phyloP scores from a whole-genome alignment of 2,329 filamentous ascomycete genomes.

The Phaeosphaeria sp. region DNA sequence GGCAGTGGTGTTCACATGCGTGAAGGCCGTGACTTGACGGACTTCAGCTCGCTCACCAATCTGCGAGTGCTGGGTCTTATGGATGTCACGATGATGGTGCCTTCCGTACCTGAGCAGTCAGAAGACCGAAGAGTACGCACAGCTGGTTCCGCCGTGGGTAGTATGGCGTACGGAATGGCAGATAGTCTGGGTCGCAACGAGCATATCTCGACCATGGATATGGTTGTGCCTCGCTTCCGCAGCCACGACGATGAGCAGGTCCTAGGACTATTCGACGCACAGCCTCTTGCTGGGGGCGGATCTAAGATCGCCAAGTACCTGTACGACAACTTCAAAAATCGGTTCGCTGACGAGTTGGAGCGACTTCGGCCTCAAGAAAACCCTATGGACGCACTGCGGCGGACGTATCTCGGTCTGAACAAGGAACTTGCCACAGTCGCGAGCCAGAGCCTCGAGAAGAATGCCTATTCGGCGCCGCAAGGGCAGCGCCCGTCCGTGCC shows the following conservation, averaged over 20 bases:
- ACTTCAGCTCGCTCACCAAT: slow-evolving; percentile 85
- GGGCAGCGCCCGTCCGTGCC: slow-evolving; percentile 69
- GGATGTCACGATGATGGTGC: slow-evolving; percentile 95
- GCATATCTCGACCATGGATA: slow-evolving; percentile 92
- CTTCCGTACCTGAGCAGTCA: slow-evolving; percentile 91
- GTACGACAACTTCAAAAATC: slow-evolving; percentile 91
- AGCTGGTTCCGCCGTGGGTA: slow-evolving; percentile 91
- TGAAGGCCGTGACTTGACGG: slow-evolving; percentile 77
- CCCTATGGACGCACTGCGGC: slow-evolving; percentile 80
- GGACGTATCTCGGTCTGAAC: slow-evolving; percentile 88
- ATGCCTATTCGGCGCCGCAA: slow-evolving; percentile 42
- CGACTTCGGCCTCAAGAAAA: slow-evolving; percentile 74
- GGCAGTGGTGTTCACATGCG: slow-evolving; percentile 52
- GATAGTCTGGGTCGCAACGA: slow-evolving; percentile 93
- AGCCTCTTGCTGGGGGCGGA: slow-evolving; percentile 84
- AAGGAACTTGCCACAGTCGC: slow-evolving; percentile 91
- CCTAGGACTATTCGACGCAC: slow-evolving; percentile 94
- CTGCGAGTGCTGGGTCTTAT: slow-evolving; percentile 90
- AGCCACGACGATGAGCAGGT: slow-evolving; percentile 89
- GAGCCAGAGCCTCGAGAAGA: slow-evolving; percentile 78
- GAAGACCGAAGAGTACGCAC: slow-evolving; percentile 95
- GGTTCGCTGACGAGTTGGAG: slow-evolving; percentile 83
- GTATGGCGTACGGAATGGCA: slow-evolving; percentile 95
- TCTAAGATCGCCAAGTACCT: slow-evolving; percentile 96
- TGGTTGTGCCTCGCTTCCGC: slow-evolving; percentile 91